Evolutionary conservation across 345 rosid species (phyloP).

Genomic region (Populus euphratica): DNA sequence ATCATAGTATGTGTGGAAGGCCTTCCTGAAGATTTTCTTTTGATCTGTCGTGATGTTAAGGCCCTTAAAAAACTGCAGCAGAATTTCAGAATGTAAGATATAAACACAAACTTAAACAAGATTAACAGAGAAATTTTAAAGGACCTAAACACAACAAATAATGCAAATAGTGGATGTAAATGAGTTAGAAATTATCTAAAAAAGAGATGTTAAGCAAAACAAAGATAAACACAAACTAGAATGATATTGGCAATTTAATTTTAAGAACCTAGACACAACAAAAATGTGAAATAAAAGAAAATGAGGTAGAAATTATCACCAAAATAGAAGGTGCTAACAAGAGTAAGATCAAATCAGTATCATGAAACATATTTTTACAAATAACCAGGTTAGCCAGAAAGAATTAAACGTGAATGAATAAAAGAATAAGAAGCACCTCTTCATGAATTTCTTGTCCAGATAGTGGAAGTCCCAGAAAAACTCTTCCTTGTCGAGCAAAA

Average conservation of each 20-base stretch:
- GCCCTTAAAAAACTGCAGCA: conserved; percentile 69
- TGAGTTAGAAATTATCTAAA: neutral
- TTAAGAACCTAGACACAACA: neutral
- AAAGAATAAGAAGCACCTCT: conserved; percentile 50
- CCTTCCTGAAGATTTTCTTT: conserved; percentile 75
- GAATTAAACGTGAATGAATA: neutral
- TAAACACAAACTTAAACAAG: neutral
- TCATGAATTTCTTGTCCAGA: conserved; percentile 80
- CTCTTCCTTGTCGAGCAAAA: conserved; percentile 98
- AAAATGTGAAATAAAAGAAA: neutral
- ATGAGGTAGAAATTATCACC: neutral
- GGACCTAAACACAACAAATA: neutral
- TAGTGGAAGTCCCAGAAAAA: conserved; percentile 81
- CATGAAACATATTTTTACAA: neutral
- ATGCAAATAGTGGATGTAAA: neutral
- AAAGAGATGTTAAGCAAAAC: neutral
- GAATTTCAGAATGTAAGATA: conserved; percentile 31
- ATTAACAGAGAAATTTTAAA: neutral
- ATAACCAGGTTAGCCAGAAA: neutral
- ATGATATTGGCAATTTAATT: neutral
- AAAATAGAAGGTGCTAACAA: neutral
- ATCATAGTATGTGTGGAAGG: conserved; percentile 73
- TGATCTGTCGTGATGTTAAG: conserved; percentile 79
- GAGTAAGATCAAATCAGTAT: neutral
- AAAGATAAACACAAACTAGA: neutral